Evolutionary conservation across 257 asterid species (phyloP).

Genomic region (Nicotiana sylvestris): DNA sequence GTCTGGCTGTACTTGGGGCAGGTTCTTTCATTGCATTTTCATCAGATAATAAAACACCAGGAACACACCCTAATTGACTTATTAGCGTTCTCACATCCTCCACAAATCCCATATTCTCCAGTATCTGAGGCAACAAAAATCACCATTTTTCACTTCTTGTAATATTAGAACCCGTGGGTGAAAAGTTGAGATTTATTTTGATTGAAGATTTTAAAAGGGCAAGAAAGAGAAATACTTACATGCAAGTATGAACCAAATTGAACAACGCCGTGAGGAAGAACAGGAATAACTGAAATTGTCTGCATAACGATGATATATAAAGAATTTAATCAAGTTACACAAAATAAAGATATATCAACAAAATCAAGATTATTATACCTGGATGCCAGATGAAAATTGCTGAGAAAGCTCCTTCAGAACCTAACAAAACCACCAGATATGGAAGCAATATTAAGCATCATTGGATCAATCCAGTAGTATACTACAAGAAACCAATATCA

Average conservation of each 20-base stretch:
- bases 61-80: slow-evolving; percentile 60
- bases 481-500: neutral
- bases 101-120: slow-evolving; percentile 60
- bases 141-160: slow-evolving; percentile 11
- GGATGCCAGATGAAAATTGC: slow-evolving; percentile 87
- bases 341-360: neutral
- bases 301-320: slow-evolving; percentile 24
- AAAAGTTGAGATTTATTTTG: neutral
- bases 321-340: neutral
- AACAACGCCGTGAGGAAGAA: slow-evolving; percentile 89
- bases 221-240: slow-evolving; percentile 29
- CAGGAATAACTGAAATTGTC: slow-evolving; percentile 86
- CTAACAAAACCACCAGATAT: slow-evolving; percentile 31
- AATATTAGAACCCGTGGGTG: neutral
- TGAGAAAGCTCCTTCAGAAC: slow-evolving; percentile 61
- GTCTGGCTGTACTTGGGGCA: slow-evolving; percentile 34
- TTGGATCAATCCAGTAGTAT: neutral
- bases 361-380: slow-evolving; percentile 38
- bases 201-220: neutral
- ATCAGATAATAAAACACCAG: slow-evolving; percentile 51
- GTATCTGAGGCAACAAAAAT: slow-evolving; percentile 43
- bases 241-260: slow-evolving; percentile 71
- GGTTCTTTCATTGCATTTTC: slow-evolving; percentile 37
- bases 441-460: neutral
- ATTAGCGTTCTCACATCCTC: slow-evolving; percentile 54